Percentiles rank a stretch among this genome's conserved stretches.
Evolutionary conservation across 1,139 yeast species (phyloP).

Genomic region (Kluyveromyces marxianus): DNA sequence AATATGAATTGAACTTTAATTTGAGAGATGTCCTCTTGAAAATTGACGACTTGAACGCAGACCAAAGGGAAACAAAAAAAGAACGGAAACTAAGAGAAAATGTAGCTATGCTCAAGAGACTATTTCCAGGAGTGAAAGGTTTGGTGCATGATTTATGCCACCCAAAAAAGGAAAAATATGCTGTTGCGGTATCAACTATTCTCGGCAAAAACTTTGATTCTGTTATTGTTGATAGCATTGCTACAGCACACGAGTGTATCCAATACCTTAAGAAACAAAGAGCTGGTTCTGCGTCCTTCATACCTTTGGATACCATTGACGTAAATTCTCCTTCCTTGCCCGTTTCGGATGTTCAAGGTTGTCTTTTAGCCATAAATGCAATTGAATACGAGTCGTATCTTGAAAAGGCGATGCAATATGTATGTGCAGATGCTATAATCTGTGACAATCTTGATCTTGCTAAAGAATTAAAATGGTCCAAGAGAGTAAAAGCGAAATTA

Average conservation of each 20-base stretch:
- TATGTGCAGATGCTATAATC: slow-evolving; percentile 74
- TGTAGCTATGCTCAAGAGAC: slow-evolving; percentile 55
- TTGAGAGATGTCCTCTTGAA: slow-evolving; percentile 54
- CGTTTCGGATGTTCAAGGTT: slow-evolving; percentile 18
- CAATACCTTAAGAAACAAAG: slow-evolving; percentile 79
- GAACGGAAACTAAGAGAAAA: slow-evolving; percentile 68
- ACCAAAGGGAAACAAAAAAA: slow-evolving; percentile 64
- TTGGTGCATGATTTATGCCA: slow-evolving; percentile 70
- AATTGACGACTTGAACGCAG: slow-evolving; percentile 67
- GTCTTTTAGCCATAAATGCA: slow-evolving; percentile 50
- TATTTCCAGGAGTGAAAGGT: slow-evolving; percentile 79
- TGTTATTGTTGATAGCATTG: slow-evolving; percentile 68
- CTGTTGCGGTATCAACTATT: slow-evolving; percentile 68
- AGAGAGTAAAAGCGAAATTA: slow-evolving; percentile 52
- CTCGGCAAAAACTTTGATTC: slow-evolving; percentile 78
- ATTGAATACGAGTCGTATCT: slow-evolving; percentile 60
- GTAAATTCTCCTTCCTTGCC: slow-evolving; percentile 38
- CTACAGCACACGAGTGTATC: slow-evolving; percentile 78
- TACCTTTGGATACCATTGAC: slow-evolving; percentile 81
- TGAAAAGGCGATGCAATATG: slow-evolving; percentile 75
- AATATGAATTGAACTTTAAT: slow-evolving; percentile 45
- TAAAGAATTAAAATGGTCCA: slow-evolving; percentile 63
- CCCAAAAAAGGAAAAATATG: slow-evolving; percentile 71
- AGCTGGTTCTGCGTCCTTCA: slow-evolving; percentile 76
- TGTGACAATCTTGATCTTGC: slow-evolving; percentile 69